Evolutionary conservation across 768 basidiomycete genomes (phyloP), one percentile per base, ranked within the genome.

Genomic region (Mycena venus): DNA sequence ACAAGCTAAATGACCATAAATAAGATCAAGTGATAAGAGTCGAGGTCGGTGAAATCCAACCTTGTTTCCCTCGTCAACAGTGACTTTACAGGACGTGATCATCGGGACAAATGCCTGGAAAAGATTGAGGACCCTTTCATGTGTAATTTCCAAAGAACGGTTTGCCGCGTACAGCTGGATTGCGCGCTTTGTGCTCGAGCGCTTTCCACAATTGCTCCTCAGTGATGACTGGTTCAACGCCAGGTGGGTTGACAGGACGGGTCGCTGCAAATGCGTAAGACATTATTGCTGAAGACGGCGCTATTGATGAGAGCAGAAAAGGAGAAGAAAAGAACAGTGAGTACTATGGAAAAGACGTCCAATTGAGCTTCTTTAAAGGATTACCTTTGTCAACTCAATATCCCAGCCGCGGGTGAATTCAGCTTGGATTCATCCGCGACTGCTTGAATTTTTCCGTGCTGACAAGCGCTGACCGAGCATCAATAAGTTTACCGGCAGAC

Each of bases 141-240:
- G 4, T 12, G 14, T 3, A 44, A 42, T 14, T 31, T 15, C 23
- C 34, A 34, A 44, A 17, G 17, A 14, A 19, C 17, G 17, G 14
- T 7, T 7, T 25, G 7, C 25, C 6, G 63, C 59, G 44, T 3
- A 65, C 73, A n/a, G 42, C 10, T 3, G 73, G 73, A 14, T 75
- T 75, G 14, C 64, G 68, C 47, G 69, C 68, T 61, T 67, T 75
- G 29, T 32, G 53, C 25, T 75, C 74, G 17, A 75, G 74, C 7
- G 21, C 69, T 19, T 75, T 75, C 63, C 68, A 75, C 4, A 75
- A 31, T 36, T 75, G 73, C 36, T 70, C 73, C 40, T 75, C 73
- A 10, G 68, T 75, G 42, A 75, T 60, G 49, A 67, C 34, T 25
- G 73, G 73, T 29, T 66, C 64, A 29, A 47, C 63, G 23, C 68